Base-by-base conservation (phyloP, 2,329 filamentous ascomycete genomes). In the Hymenoscyphus scutula region DNA sequence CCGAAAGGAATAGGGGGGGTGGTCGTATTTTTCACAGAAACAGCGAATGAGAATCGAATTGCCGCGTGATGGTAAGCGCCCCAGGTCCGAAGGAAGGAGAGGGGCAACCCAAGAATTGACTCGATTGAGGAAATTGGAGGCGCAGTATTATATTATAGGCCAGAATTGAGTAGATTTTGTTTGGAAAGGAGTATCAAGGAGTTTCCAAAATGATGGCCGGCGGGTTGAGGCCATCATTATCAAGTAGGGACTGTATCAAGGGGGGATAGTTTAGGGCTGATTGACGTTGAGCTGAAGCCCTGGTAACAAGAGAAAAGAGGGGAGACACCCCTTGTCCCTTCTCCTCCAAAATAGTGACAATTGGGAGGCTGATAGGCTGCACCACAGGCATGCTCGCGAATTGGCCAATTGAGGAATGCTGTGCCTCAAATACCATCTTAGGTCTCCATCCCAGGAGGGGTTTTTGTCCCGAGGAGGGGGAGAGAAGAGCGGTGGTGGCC, bases 371-470 rank as follows among this genome's bases (percentile, higher is more conserved):
- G 57, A 27, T 51, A 58, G 56, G 56, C 56, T 48, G 25, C 25
- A 13, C 25, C 25, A 15, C 5, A 10, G 15, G 8, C n/a, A 11
- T 25, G 48, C 61, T 63, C 61, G 61, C n/a, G 61, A 63, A 63
- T 60, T 63, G 61, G 41, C 61, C 61, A 63, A 63, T 63, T 23
- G n/a, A 45, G n/a, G 3, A 48, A 19, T 25, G 41, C 41, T 48
- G 41, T 48, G 41, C 41, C 41, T 48, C 41, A 48, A 23, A 19
- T 48, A 8, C 8, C 41, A 48, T 48, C 41, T 48, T 48, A 8
- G 19, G 41, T 48, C 23, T 25, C 41, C 19, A 6, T 23, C 41
- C 19, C 41, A 45, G 41, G 41, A 19, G 10, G 37, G 10, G 17
- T n/a, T n/a, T n/a, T n/a, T 8, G 41, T 45, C 17, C 41, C 41